Conservation (phyloP, 352 stramenopile species). For the Globisporangium cystogenes region DNA sequence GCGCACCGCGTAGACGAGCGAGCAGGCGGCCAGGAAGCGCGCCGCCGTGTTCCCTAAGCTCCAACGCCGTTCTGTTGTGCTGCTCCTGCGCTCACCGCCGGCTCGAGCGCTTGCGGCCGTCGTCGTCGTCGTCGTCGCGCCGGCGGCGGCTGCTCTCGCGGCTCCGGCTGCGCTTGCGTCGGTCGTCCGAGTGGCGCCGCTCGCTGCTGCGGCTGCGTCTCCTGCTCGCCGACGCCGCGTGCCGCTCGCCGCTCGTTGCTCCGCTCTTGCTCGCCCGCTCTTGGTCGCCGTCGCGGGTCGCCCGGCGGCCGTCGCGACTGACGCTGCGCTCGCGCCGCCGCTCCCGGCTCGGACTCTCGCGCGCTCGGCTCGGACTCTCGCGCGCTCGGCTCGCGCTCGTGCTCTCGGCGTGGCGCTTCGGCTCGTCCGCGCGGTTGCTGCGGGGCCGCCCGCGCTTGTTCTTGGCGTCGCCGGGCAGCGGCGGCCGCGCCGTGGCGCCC, state of each 20-base stretch:
- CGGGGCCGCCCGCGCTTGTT: slow-evolving; percentile 21
- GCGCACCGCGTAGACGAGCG: slow-evolving; percentile 11
- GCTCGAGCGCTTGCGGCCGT: slow-evolving; percentile 22
- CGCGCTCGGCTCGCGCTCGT: too few species aligned
- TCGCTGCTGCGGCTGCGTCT: slow-evolving; percentile 6
- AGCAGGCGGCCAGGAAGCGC: too few species aligned
- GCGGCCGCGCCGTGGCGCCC: slow-evolving; percentile 80
- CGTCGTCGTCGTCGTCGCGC: slow-evolving; percentile 15
- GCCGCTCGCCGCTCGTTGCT: neutral
- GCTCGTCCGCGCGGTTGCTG: too few species aligned
- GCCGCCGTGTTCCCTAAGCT: too few species aligned
- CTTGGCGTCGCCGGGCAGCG: slow-evolving; percentile 33
- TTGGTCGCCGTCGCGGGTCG: slow-evolving; percentile 1
- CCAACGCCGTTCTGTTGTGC: neutral
- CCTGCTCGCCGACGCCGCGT: neutral
- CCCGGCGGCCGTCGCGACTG: slow-evolving; percentile 8
- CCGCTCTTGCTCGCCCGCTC: neutral
- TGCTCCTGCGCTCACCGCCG: slow-evolving; percentile 10
- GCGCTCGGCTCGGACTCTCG: too few species aligned
- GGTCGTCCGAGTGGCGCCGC: slow-evolving; percentile 6
- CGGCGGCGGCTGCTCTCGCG: slow-evolving; percentile 15
- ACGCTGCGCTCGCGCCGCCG: slow-evolving; percentile 14
- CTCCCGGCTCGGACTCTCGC: slow-evolving; percentile 8
- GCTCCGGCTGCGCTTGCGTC: slow-evolving; percentile 22
- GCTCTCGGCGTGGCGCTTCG: slow-evolving; percentile 5